Evolutionary conservation across 768 basidiomycete species (phyloP).

Genomic region (Boletus huronensis): DNA sequence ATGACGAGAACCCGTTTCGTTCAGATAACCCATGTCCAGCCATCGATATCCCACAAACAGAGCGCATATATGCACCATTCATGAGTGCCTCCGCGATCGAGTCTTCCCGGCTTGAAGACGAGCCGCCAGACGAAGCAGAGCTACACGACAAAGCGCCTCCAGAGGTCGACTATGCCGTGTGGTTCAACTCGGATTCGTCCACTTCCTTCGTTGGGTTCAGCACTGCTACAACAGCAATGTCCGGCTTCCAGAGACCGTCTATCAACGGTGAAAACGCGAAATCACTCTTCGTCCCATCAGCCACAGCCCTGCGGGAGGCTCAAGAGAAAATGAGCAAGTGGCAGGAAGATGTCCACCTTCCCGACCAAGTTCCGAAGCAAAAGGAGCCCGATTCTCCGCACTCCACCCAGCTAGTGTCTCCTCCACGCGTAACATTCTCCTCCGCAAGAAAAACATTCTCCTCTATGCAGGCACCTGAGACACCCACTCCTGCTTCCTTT

Average conservation of each 20-base stretch:
- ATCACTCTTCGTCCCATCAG: conserved; percentile 50
- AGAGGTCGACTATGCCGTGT: conserved; percentile 43
- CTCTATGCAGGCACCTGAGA: conserved; percentile 31
- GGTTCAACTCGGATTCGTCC: conserved; percentile 44
- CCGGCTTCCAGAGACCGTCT: conserved; percentile 20
- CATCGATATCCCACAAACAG: not conserved
- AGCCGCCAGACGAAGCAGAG: conserved; percentile 14
- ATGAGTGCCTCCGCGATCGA: conserved; percentile 11
- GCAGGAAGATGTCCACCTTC: conserved; percentile 37
- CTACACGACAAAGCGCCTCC: conserved; percentile 39
- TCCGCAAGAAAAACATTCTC: conserved; percentile 36
- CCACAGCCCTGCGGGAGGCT: conserved; percentile 51
- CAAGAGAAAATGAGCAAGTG: conserved; percentile 49
- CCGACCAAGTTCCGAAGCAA: conserved; percentile 22
- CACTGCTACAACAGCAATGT: conserved; percentile 29
- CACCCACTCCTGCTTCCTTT: conserved; percentile 37
- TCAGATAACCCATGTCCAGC: not conserved
- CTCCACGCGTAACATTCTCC: conserved; percentile 34
- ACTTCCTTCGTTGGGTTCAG: conserved; percentile 36
- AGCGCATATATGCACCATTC: conserved; percentile 20
- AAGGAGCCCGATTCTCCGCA: conserved; percentile 3
- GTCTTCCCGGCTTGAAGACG: not conserved
- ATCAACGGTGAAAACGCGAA: conserved; percentile 2
- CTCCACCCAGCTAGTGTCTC: conserved; percentile 6
- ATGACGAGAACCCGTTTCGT: conserved; percentile 23